Evolutionary conservation across 495 filamentous ascomycete species (phyloP).

Genomic region (Clavariopsis aquatica): DNA sequence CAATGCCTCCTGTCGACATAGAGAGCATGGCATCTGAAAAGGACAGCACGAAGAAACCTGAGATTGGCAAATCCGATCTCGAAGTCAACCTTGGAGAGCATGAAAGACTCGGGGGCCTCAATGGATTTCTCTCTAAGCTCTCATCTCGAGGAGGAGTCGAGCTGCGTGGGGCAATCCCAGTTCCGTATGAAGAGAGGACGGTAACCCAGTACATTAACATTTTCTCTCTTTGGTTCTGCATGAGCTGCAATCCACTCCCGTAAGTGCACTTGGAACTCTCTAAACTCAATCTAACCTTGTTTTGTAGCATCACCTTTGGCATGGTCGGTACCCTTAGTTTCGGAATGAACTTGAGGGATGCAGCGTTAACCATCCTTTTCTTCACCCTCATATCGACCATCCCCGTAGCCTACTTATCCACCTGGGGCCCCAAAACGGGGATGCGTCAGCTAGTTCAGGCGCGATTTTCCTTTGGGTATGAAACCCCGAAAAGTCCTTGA

Average conservation of each 20-base stretch:
- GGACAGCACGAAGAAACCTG: neutral
- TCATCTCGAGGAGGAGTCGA: conserved; percentile 7
- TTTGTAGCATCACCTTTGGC: conserved; percentile 55
- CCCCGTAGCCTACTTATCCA: conserved; percentile 55
- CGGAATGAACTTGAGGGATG: conserved; percentile 52
- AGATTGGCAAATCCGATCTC: neutral
- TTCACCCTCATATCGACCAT: conserved; percentile 54
- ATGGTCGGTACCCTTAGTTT: conserved; percentile 55
- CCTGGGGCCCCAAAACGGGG: conserved; percentile 54
- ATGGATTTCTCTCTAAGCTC: conserved; percentile 8
- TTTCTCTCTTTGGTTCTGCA: conserved; percentile 22
- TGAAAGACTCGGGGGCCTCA: neutral
- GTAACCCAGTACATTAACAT: conserved; percentile 24
- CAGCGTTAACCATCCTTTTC: conserved; percentile 56
- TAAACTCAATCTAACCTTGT: neutral
- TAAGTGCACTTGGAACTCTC: neutral
- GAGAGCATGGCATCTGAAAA: conserved; percentile 5
- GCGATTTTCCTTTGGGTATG: conserved; percentile 55
- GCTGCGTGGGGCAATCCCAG: conserved; percentile 11
- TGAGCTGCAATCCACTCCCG: conserved; percentile 19
- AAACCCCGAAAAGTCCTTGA: neutral
- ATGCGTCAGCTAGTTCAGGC: conserved; percentile 60
- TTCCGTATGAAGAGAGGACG: conserved; percentile 23
- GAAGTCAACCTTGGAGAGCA: conserved; percentile 6
- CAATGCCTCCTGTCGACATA: neutral